Evolutionary conservation across 306 rosid genomes (phyloP).

Genomic region (Amphicarpaea edgeworthii): DNA sequence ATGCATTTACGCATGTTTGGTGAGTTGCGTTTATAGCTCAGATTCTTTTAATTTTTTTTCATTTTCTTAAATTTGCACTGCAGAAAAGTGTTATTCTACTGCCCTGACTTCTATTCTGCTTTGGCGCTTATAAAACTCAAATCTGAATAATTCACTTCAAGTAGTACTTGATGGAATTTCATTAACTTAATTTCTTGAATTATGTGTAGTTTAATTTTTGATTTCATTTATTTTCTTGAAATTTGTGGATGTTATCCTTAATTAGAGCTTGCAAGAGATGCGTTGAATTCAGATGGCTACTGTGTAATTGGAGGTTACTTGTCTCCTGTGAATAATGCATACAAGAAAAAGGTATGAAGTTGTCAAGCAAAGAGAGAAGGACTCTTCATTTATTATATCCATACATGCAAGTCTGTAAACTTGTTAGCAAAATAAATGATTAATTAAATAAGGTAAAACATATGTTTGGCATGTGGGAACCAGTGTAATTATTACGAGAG

Average conservation of each 20-base stretch:
- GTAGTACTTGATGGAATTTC: slow-evolving; percentile 8
- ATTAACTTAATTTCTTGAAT: slow-evolving; percentile 13
- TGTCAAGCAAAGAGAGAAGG: slow-evolving; percentile 9
- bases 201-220: slow-evolving; percentile 1
- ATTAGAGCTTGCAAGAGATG: slow-evolving; percentile 96
- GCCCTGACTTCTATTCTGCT: too few species aligned
- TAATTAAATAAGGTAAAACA: slow-evolving; percentile 26
- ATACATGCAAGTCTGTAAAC: neutral
- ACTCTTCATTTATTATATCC: slow-evolving; percentile 16
- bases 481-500: slow-evolving; percentile 15
- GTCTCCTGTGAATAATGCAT: slow-evolving; percentile 96
- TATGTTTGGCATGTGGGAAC: slow-evolving; percentile 21
- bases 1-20: slow-evolving; percentile 96
- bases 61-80: neutral
- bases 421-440: slow-evolving; percentile 33
- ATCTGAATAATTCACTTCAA: neutral
- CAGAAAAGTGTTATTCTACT: too few species aligned
- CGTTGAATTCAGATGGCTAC: slow-evolving; percentile 68
- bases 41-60: neutral
- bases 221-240: neutral
- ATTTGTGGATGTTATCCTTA: slow-evolving; percentile 34
- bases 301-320: slow-evolving; percentile 88
- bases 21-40: slow-evolving; percentile 49
- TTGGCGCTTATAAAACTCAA: too few species aligned
- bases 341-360: slow-evolving; percentile 77